phyloP scores from a whole-genome alignment of 2,329 filamentous ascomycete genomes.

The Allantophomopsis cytisporea region DNA sequence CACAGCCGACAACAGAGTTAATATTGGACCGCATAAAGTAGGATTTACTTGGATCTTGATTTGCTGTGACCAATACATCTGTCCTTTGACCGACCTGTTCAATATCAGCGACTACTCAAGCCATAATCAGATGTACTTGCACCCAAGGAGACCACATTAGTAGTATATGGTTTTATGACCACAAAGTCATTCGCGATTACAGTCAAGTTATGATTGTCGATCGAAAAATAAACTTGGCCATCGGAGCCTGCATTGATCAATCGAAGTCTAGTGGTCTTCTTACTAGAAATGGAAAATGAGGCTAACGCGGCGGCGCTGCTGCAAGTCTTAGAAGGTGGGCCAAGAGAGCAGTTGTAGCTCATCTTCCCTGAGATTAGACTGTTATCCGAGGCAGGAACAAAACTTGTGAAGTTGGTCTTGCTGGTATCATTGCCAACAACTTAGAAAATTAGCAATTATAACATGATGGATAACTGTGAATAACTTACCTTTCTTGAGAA shows the following conservation, averaged over 20 bases:
- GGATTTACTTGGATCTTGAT: slow-evolving; percentile 19
- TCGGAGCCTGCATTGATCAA: background rate
- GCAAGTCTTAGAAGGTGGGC: background rate
- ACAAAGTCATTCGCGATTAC: slow-evolving; percentile 50
- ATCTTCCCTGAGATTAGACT: slow-evolving; percentile 9
- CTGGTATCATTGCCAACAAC: no score
- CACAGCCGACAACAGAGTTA: slow-evolving; percentile 15
- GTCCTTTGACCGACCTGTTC: slow-evolving; percentile 30
- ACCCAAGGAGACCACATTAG: background rate
- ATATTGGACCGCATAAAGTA: slow-evolving; percentile 46
- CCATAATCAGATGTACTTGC: background rate
- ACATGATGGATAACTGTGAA: no score
- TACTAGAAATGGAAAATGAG: no score
- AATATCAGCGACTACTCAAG: no score
- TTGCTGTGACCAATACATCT: slow-evolving; percentile 27
- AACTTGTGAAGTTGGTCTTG: slow-evolving; percentile 9
- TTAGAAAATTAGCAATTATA: no score
- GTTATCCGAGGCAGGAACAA: slow-evolving; percentile 5
- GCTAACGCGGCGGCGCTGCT: no score
- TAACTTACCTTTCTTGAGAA: no score
- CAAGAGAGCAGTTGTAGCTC: slow-evolving; percentile 4
- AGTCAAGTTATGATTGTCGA: slow-evolving; percentile 37
- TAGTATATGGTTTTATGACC: slow-evolving; percentile 33
- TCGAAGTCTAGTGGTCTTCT: background rate
- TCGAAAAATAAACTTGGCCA: slow-evolving; percentile 10